Evolutionary conservation across 108 stramenopile genomes (phyloP).

Genomic region (Pseudonitzschia delicatissima): DNA sequence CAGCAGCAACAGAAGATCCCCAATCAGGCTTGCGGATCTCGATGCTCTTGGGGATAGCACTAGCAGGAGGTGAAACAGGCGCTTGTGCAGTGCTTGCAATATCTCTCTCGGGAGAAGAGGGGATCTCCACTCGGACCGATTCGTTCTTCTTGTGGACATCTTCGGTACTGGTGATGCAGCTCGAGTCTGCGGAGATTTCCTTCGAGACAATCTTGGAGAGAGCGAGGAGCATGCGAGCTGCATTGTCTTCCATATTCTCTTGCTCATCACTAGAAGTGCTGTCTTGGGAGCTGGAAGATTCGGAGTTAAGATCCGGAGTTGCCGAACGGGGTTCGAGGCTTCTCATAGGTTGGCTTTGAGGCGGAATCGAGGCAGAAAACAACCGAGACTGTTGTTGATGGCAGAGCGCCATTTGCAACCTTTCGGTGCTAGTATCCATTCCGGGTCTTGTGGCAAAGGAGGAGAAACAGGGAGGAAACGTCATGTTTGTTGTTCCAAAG

Average conservation of each 20-base stretch:
- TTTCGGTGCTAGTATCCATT: neutral
- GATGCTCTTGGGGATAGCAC: neutral
- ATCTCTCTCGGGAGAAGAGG: too few species aligned
- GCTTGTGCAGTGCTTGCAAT: too few species aligned
- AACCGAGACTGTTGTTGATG: too few species aligned
- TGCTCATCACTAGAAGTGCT: neutral
- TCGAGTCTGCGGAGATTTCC: neutral
- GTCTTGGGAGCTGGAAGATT: neutral
- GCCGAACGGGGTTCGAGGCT: neutral
- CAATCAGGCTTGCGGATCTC: too few species aligned
- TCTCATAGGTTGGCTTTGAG: neutral
- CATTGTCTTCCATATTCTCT: neutral
- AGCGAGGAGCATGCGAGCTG: neutral
- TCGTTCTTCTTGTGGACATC: neutral
- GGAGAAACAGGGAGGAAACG: neutral
- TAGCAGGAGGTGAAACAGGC: neutral
- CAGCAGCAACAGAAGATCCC: too few species aligned
- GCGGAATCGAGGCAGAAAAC: too few species aligned
- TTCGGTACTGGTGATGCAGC: neutral
- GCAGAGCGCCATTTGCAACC: too few species aligned
- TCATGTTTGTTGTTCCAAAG: neutral
- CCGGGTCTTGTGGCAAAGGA: neutral
- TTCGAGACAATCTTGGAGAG: slow-evolving; percentile 5
- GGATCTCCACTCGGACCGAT: neutral
- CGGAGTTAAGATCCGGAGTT: neutral